Evolutionary conservation across 352 stramenopile genomes (phyloP).

Genomic region (Phytophthora cajani): DNA sequence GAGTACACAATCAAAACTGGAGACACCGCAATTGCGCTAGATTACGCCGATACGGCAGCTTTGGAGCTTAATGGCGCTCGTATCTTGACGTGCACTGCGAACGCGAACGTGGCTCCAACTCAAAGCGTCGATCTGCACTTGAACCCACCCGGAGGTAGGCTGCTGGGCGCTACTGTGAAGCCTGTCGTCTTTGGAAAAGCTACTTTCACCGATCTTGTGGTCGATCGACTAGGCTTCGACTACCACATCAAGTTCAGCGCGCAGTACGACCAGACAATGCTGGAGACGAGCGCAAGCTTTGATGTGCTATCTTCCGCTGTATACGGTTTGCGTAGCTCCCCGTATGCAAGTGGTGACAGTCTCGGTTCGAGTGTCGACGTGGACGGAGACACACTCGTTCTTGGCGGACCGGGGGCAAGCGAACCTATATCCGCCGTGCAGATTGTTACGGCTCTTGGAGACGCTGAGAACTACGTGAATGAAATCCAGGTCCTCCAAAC

Average conservation of each 20-base stretch:
- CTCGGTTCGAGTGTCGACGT: constrained; percentile 77
- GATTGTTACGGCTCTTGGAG: constrained; percentile 64
- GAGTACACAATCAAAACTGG: constrained; percentile 80
- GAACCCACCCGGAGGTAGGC: constrained; percentile 72
- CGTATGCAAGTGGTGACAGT: constrained; percentile 60
- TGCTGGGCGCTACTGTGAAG: constrained; percentile 50
- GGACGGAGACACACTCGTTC: constrained; percentile 66
- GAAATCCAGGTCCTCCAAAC: constrained; percentile 79
- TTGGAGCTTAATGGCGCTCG: constrained; percentile 71
- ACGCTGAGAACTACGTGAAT: constrained; percentile 59
- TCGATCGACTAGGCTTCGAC: constrained; percentile 74
- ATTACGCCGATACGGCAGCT: constrained; percentile 66
- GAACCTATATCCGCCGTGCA: constrained; percentile 74
- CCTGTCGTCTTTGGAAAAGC: constrained; percentile 66
- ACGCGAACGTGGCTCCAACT: constrained; percentile 35
- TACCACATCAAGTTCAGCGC: constrained; percentile 73
- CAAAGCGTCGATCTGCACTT: constrained; percentile 77
- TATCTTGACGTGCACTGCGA: constrained; percentile 71
- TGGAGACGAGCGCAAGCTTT: constrained; percentile 65
- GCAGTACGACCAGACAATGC: constrained; percentile 40
- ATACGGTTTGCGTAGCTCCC: constrained; percentile 69
- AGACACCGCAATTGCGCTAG: constrained; percentile 65
- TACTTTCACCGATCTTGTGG: constrained; percentile 72
- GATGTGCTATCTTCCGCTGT: constrained; percentile 77
- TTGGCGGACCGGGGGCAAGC: constrained; percentile 68